These are phyloP conservation scores for Tricladium varicosporioides DNA, from an alignment of 2,329 filamentous ascomycete species.

Conservation along the genomic window DNA sequence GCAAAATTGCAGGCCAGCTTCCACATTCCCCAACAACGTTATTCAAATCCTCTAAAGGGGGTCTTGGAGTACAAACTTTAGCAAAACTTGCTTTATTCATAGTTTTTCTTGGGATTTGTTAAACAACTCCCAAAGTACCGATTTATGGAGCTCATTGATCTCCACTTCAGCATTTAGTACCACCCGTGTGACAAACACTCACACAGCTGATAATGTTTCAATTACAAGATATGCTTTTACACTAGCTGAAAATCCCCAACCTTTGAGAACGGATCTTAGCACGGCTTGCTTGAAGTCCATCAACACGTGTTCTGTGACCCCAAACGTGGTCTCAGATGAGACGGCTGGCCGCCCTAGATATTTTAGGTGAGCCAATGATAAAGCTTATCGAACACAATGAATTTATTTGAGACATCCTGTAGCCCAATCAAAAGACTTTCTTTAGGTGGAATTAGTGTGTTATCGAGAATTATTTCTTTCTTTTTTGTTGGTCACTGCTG, in stretches of 20 bases:
- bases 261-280: neutral
- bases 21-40: too few species aligned
- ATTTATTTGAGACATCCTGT: neutral
- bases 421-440: neutral
- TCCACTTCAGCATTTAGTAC: too few species aligned
- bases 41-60: too few species aligned
- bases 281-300: neutral
- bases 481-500: neutral
- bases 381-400: neutral
- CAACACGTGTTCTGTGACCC: neutral
- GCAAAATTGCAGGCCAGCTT: too few species aligned
- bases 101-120: too few species aligned
- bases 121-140: too few species aligned
- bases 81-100: too few species aligned
- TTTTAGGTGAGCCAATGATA: neutral
- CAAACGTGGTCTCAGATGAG: neutral
- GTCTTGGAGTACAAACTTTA: too few species aligned
- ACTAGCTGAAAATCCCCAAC: neutral
- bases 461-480: neutral
- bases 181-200: too few species aligned
- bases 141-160: too few species aligned
- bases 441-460: neutral
- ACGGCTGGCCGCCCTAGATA: neutral
- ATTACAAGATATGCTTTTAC: too few species aligned
- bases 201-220: too few species aligned